Evolutionary conservation across 768 basidiomycete species (phyloP).

Genomic region (Kwoniella heveanensis): DNA sequence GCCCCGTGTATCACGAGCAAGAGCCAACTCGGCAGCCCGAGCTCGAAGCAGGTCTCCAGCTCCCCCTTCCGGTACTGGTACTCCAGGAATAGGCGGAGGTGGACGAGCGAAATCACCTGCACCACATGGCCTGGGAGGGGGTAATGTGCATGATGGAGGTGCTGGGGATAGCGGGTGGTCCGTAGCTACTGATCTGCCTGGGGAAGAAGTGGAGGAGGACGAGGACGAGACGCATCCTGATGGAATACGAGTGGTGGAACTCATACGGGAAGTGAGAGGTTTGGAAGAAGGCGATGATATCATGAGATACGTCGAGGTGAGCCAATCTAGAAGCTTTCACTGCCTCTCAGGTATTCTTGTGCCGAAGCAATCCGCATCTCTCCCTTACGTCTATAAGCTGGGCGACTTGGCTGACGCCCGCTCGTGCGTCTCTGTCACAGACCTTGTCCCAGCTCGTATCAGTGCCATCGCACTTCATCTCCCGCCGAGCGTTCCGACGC

Average conservation of each 20-base stretch:
- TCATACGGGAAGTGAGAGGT: conserved; percentile 31
- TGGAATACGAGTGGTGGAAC: conserved; percentile 28
- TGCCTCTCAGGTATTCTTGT: too few species aligned
- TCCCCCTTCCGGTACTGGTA: too few species aligned
- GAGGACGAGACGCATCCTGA: conserved; percentile 37
- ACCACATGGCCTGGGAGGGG: conserved; percentile 5
- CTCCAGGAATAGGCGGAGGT: neutral
- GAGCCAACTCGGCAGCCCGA: conserved; percentile 12
- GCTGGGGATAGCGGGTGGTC: conserved; percentile 27
- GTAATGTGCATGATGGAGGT: conserved; percentile 9
- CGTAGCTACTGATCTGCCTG: conserved; percentile 11
- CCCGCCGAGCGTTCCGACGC: conserved; percentile 41
- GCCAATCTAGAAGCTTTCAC: too few species aligned
- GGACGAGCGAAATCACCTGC: neutral
- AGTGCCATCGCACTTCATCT: conserved; percentile 18
- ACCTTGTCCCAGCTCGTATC: conserved; percentile 38
- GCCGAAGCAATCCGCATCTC: too few species aligned
- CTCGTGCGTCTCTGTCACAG: too few species aligned
- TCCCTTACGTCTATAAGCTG: too few species aligned
- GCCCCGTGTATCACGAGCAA: conserved; percentile 9
- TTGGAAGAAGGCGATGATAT: conserved; percentile 21
- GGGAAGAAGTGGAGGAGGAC: conserved; percentile 21
- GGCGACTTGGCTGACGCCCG: too few species aligned
- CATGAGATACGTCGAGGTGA: conserved; percentile 43
- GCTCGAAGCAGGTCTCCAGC: conserved; percentile 20